A percentile compares a stretch with the other conserved stretches of the same genome.
These are phyloP conservation scores for Lepidopterella palustris DNA, from an alignment of 495 filamentous ascomycete species.

Conservation along the genomic window DNA sequence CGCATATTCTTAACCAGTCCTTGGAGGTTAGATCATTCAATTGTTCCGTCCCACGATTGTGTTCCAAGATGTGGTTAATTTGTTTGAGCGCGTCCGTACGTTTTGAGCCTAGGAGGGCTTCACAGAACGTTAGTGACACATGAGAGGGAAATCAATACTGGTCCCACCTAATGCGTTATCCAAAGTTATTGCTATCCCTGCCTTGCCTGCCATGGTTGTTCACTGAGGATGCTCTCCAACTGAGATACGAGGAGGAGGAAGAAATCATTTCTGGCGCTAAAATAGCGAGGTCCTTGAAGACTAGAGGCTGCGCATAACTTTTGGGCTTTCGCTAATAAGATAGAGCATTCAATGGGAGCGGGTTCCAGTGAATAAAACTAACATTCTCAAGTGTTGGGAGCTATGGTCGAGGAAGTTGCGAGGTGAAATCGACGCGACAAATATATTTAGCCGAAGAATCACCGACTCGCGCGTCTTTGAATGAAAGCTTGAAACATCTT, in stretches of 20 bases:
- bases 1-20: constrained; percentile 72
- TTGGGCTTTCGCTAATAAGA: background rate
- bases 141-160: constrained; percentile 1
- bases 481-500: too few species aligned
- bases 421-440: background rate
- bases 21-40: constrained; percentile 60
- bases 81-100: constrained; percentile 41
- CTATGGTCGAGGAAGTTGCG: background rate
- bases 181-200: background rate
- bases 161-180: background rate
- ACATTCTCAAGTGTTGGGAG: too few species aligned
- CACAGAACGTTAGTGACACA: too few species aligned
- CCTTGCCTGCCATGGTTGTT: too few species aligned
- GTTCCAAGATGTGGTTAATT: constrained; percentile 56
- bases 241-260: background rate
- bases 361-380: too few species aligned
- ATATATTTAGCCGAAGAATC: too few species aligned
- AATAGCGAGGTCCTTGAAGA: background rate
- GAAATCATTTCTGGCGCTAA: background rate
- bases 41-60: constrained; percentile 51
- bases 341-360: background rate
- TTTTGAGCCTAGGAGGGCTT: too few species aligned
- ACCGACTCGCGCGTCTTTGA: too few species aligned
- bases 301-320: background rate
- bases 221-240: background rate